These are phyloP conservation scores for Erysimum cheiranthoides DNA, from an alignment of 345 rosid genomes.

Conservation along the genomic window DNA sequence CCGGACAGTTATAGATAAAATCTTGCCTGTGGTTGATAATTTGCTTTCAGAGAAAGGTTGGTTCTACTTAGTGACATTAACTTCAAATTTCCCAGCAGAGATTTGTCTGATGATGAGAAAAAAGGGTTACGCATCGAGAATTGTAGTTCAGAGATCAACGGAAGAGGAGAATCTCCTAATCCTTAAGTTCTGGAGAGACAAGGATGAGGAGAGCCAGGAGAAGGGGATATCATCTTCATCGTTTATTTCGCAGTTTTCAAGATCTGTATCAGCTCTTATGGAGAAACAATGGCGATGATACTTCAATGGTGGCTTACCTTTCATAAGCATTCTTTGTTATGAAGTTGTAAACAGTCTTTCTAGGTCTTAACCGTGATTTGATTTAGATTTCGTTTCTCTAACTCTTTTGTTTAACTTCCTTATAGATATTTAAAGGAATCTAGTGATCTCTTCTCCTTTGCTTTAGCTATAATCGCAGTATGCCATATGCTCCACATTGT, in stretches of 20 bases:
- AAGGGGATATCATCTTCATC: slow-evolving; percentile 34
- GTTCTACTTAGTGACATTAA: slow-evolving; percentile 76
- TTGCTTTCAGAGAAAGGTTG: slow-evolving; percentile 80
- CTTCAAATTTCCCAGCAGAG: slow-evolving; percentile 59
- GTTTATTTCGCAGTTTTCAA: slow-evolving; percentile 33
- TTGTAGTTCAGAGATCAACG: slow-evolving; percentile 78
- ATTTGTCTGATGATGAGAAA: slow-evolving; percentile 74
- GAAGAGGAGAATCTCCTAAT: slow-evolving; percentile 74
- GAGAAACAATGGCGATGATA: slow-evolving; percentile 36
- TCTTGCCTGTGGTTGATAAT: slow-evolving; percentile 61
- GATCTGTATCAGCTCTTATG: slow-evolving; percentile 36
- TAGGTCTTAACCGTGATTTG: too few species aligned
- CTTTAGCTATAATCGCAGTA: too few species aligned
- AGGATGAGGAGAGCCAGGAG: slow-evolving; percentile 15
- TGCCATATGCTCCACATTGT: too few species aligned
- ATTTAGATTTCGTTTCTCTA: too few species aligned
- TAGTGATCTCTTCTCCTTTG: too few species aligned
- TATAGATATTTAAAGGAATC: too few species aligned
- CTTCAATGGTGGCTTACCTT: neutral
- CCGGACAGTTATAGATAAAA: slow-evolving; percentile 62
- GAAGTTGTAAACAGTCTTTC: too few species aligned
- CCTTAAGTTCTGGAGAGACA: slow-evolving; percentile 68
- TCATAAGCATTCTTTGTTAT: neutral
- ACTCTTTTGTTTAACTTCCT: too few species aligned
- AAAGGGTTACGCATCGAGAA: slow-evolving; percentile 72